Percentiles rank a stretch among this genome's conserved stretches.
Conservation (phyloP, 176 grass and related monocot genomes). For the Aegilops tauschii region DNA sequence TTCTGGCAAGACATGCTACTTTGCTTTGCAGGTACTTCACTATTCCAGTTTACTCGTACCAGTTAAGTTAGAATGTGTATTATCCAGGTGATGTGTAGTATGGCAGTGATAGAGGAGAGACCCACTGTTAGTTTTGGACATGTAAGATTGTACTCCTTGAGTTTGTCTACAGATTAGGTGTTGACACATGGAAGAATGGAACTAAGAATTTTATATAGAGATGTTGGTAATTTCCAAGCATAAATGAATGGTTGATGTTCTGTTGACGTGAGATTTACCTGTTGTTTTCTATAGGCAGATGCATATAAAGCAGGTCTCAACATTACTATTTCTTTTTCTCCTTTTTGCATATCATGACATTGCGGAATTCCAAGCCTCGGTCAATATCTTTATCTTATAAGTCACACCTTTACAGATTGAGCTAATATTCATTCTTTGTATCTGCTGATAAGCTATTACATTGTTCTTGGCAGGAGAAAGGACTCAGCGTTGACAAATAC, state of each 20-base stretch:
- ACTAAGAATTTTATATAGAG: neutral
- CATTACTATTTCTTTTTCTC: neutral
- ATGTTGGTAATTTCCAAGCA: neutral
- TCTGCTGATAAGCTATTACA: constrained; percentile 5
- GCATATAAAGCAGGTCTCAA: neutral
- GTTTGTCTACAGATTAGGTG: neutral
- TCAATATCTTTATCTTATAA: neutral
- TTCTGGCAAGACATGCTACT: constrained; percentile 89
- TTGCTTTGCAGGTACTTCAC: constrained; percentile 81
- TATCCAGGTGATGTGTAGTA: neutral
- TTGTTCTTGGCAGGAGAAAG: constrained; percentile 62
- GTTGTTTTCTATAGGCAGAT: neutral
- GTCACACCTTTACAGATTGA: neutral
- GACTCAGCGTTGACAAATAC: constrained; percentile 65
- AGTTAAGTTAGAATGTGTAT: neutral
- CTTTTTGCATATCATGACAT: neutral
- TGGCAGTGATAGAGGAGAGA: constrained; percentile 4
- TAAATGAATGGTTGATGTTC: neutral
- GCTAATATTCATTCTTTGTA: neutral
- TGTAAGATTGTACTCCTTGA: neutral
- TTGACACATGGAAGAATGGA: neutral
- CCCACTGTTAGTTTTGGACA: neutral
- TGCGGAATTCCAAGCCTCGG: neutral
- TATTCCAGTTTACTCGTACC: constrained; percentile 1
- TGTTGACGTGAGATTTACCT: neutral